Evolutionary conservation across 192 early-diverging fungal species (phyloP), one percentile per base, ranked within the genome.

Genomic region (Entophlyctis luteolus): DNA sequence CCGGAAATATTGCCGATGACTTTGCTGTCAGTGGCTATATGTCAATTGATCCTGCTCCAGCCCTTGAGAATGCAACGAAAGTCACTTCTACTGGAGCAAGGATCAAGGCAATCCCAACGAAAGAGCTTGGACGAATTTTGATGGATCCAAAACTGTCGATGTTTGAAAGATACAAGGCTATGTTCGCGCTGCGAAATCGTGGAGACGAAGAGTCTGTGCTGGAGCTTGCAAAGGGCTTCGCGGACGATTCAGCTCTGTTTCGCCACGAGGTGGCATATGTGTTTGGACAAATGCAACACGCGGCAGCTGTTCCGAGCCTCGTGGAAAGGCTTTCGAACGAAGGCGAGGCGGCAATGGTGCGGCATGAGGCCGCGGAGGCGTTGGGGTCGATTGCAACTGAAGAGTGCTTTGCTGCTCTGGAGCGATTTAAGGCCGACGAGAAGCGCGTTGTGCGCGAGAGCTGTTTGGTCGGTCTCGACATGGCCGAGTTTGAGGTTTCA

Each of bases 281-380:
- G 14, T 98, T 98, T 83, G 96, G 96, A 55, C 93, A 98, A 75
- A 86, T 98, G 86, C 94, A 95, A 80, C 92, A 93, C 67, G 88
- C 88, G 29, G 93, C 89, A 3, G 85, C 86, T 25, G 91, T 98
- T 0, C 93, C 94, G 31, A 83, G 91, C 4, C 79, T 98, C 38
- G 80, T 87, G 8, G 83, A 88, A 60, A 81, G 87, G 4, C 80
- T 98, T n/a, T 81, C 77, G 42, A 90, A 93, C 77, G 67, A 73
- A 8, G 70, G 81, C 28, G 96, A 98, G 73, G 84, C 79, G 6
- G 68, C 87, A 37, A 98, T 98, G 93, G 96, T 98, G 2, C 87
- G 96, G 18, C 96, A 98, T 70, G 96, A 98, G 76, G 90, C 90
- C 48, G 96, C 96, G 2, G 96, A 98, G 82, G 96, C 96, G 8